Evolutionary conservation across 1,284 basidiomycete species (phyloP).

Genomic region (Takashimella tepidaria): DNA sequence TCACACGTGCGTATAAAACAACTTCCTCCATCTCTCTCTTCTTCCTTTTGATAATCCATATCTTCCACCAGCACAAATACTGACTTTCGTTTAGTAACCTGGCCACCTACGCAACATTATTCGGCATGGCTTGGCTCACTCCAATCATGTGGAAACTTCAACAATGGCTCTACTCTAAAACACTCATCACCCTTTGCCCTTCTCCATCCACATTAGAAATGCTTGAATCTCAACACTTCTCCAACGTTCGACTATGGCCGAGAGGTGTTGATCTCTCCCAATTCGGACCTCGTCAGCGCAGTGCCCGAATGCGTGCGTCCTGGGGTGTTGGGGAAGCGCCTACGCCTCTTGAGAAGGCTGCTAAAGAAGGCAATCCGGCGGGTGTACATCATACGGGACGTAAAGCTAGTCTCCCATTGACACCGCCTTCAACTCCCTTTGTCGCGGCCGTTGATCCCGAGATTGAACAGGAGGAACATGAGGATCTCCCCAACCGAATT

Average conservation of each 20-base stretch:
- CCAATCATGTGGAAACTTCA: constrained; percentile 49
- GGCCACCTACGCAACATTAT: constrained; percentile 54
- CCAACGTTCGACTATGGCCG: constrained; percentile 54
- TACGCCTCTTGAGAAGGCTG: neutral
- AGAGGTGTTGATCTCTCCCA: constrained; percentile 50
- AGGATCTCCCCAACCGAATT: constrained; percentile 21
- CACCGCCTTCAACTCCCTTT: constrained; percentile 36
- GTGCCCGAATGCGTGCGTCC: constrained; percentile 43
- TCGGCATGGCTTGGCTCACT: constrained; percentile 53
- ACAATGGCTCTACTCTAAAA: constrained; percentile 43
- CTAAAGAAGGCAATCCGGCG: constrained; percentile 9
- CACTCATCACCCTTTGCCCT: constrained; percentile 53
- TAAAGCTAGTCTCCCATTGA: constrained; percentile 35
- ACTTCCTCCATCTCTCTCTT: neutral
- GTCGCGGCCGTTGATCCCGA: constrained; percentile 16
- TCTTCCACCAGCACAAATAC: too few relatives aligned
- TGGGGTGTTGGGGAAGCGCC: constrained; percentile 48
- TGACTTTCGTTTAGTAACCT: constrained; percentile 49
- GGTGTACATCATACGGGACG: constrained; percentile 44
- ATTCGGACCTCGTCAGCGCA: constrained; percentile 50
- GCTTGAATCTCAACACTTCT: constrained; percentile 50
- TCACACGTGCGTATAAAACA: constrained; percentile 49
- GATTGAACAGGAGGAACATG: neutral
- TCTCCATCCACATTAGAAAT: constrained; percentile 52
- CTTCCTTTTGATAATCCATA: neutral